Conservation (phyloP, 2,329 filamentous ascomycete species). For the Trichoderma guizhouense region DNA sequence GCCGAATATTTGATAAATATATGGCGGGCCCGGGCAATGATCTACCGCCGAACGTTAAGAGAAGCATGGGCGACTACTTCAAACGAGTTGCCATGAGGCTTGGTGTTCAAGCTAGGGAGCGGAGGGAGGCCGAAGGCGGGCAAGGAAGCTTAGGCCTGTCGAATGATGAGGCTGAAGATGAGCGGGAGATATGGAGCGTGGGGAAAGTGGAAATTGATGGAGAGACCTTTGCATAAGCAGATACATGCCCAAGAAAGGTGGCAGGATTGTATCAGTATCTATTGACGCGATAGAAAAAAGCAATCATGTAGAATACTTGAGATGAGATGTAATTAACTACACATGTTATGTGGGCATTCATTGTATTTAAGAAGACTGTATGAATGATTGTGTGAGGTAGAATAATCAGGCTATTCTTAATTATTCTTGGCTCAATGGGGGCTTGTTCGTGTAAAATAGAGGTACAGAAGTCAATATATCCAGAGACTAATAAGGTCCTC, state of each 20-base stretch:
- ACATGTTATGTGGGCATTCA: background rate
- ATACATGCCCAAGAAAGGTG: background rate
- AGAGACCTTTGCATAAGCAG: slow-evolving; percentile 45
- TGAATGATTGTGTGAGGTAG: background rate
- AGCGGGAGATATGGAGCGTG: slow-evolving; percentile 93
- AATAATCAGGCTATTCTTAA: background rate
- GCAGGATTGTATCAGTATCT: background rate
- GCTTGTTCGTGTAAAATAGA: background rate
- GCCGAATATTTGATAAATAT: slow-evolving; percentile 85
- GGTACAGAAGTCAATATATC: background rate
- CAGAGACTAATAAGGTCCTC: background rate
- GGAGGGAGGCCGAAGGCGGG: slow-evolving; percentile 87
- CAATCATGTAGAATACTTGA: background rate
- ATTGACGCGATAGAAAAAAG: background rate
- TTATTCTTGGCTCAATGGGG: background rate
- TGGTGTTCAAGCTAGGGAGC: slow-evolving; percentile 81
- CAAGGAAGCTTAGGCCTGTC: slow-evolving; percentile 79
- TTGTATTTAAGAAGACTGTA: background rate
- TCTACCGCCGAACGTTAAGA: slow-evolving; percentile 69
- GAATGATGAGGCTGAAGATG: slow-evolving; percentile 90
- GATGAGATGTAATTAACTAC: background rate
- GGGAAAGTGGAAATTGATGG: slow-evolving; percentile 78
- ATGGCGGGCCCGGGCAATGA: slow-evolving; percentile 65
- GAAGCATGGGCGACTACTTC: slow-evolving; percentile 96
- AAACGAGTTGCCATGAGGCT: slow-evolving; percentile 84